phyloP scores from a whole-genome alignment of 2,329 filamentous ascomycete species.

The Seiridium unicorne region DNA sequence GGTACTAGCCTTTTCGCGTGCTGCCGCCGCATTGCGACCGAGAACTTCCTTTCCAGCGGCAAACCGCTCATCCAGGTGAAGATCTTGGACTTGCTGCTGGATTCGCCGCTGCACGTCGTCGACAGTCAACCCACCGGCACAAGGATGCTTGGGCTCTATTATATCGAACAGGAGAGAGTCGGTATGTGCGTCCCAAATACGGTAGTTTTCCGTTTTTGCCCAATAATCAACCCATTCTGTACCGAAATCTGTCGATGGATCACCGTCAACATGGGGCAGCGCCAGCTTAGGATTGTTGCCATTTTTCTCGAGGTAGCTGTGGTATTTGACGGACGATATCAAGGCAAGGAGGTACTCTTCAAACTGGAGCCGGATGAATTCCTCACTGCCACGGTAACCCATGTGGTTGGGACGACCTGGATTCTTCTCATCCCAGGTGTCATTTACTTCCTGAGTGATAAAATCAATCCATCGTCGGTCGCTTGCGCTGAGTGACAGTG shows the following conservation, averaged over 20 bases:
- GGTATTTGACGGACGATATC: slow-evolving; percentile 86
- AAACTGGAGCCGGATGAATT: slow-evolving; percentile 95
- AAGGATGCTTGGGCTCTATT: slow-evolving; percentile 89
- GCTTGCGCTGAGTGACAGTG: slow-evolving; percentile 76
- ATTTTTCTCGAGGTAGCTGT: slow-evolving; percentile 60
- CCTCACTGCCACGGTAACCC: slow-evolving; percentile 92
- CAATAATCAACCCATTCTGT: slow-evolving; percentile 84
- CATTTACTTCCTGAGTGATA: slow-evolving; percentile 86
- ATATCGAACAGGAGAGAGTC: slow-evolving; percentile 93
- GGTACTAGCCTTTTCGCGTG: slow-evolving; percentile 81
- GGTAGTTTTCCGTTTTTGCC: slow-evolving; percentile 86
- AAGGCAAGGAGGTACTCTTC: slow-evolving; percentile 93
- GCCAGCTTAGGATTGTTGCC: slow-evolving; percentile 58
- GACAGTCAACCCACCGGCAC: slow-evolving; percentile 86
- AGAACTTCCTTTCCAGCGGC: slow-evolving; percentile 80
- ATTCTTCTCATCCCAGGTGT: slow-evolving; percentile 94
- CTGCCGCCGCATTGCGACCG: slow-evolving; percentile 84
- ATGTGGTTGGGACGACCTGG: slow-evolving; percentile 89
- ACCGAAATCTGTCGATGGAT: slow-evolving; percentile 82
- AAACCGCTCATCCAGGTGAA: slow-evolving; percentile 89
- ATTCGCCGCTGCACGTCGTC: slow-evolving; percentile 92
- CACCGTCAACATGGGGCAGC: slow-evolving; percentile 70
- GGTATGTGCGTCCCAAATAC: slow-evolving; percentile 77
- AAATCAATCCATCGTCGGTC: slow-evolving; percentile 97
- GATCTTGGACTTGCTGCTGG: slow-evolving; percentile 86